Evolutionary conservation across 139 green algal genomes (phyloP), one percentile per base, ranked within the genome.

Genomic region (Ettlia oleoabundans): DNA sequence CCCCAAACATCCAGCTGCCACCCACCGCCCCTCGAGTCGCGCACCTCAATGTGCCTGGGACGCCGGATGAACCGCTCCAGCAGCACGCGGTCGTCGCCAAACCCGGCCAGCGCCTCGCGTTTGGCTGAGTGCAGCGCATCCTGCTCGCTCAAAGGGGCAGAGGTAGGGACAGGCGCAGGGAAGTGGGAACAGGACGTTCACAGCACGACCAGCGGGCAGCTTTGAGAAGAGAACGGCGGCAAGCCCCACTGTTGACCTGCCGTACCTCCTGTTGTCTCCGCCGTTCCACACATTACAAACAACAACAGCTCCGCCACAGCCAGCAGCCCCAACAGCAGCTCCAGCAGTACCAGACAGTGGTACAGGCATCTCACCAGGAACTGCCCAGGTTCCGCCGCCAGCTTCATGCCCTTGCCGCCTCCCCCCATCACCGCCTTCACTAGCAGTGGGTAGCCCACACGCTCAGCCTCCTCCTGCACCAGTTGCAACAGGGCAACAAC

Each of bases 361-460:
- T 6, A 15, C 21, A 2, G 13, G 4, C 28, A 15, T 18, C 82
- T 4, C 69, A 90, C 86, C 82, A 81, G 66, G 63, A 89, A 85
- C 30, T 89, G 62, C 8, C 26, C 32, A 0, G 32, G 47, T n/a
- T 35, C 87, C 26, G 13, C 30, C 0, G 92, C 94, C 42, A 97
- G 82, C 88, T 97, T 97, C 94, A 98, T 97, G 82, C 94, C 94
- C 88, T 98, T 98, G 77, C 94, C 94, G n/a, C 94, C 94, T 10
- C 94, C 94, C 1, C 94, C 94, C 61, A 92, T 70, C 63, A 95
- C 92, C 0, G 94, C 94, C 72, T 98, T 98, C 9, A 98, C 89
- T 75, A 98, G 92, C 76, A 97, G 72, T 0, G 94, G 94, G 78
- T 94, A 97, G 26, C 94, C 94, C 40, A 96, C 85, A 0, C 51